Evolutionary conservation across 164 flowering plant species (phyloP).

Genomic region (Tetracentron sinense): DNA sequence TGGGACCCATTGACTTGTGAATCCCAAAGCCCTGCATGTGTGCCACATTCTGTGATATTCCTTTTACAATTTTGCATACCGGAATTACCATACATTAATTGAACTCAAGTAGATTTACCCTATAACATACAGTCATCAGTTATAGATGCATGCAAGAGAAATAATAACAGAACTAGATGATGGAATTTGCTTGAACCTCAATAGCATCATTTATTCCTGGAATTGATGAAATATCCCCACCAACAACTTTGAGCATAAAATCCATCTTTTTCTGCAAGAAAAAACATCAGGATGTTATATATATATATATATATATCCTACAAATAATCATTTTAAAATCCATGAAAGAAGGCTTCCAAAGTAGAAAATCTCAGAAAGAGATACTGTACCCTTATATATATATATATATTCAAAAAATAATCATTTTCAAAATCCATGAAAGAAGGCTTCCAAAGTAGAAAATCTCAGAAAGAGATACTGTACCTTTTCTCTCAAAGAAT

Average conservation of each 20-base stretch:
- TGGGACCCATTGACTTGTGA: not conserved
- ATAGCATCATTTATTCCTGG: slow-evolving; percentile 86
- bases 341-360: not conserved
- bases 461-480: slow-evolving; percentile 3
- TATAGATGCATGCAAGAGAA: not conserved
- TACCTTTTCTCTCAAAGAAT: slow-evolving; percentile 87
- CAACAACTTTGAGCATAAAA: slow-evolving; percentile 85
- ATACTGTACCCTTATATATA: slow-evolving; percentile 66
- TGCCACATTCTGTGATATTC: not conserved
- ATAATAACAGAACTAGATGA: slow-evolving; percentile 2
- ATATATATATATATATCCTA: too few species aligned
- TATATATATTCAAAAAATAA: too few species aligned
- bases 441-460: not conserved
- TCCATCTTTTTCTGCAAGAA: slow-evolving; percentile 87
- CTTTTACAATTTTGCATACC: not conserved
- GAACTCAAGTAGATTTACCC: too few species aligned
- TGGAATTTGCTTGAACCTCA: slow-evolving; percentile 53
- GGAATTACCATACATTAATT: not conserved
- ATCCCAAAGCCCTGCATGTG: not conserved
- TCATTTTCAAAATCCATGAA: not conserved
- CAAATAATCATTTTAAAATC: too few species aligned
- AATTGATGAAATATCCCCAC: slow-evolving; percentile 84
- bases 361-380: slow-evolving; percentile 1
- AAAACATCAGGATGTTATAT: not conserved
- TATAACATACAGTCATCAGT: not conserved